Base-by-base conservation (phyloP, 805 yeast species). In the Brettanomyces anomalus region DNA sequence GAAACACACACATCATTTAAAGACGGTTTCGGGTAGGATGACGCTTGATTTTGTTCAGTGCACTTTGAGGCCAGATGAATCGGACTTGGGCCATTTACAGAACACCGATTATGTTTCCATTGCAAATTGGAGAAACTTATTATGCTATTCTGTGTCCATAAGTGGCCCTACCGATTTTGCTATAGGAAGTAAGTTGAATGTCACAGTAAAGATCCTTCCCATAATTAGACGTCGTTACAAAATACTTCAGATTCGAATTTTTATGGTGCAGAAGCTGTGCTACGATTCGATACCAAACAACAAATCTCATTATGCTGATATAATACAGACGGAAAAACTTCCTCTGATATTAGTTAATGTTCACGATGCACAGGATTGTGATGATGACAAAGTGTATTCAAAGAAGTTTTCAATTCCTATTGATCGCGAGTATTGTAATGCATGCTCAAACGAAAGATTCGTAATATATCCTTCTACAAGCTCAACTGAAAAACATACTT, bases 61-160 rank as follows among this genome's bases (percentile, higher is more conserved):
- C 32, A 37, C 43, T 16, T 43, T 47, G 4, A 48, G 43, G 39
- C 40, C 45, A 3, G 24, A 33, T 4, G 26, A n/a, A 5, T 41
- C 44, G 13, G 18, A 39, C 5, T 15, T 16, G 8, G 39, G 45
- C 11, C 16, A 31, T 3, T 17, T 20, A n/a, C 32, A 42, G 13
- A 20, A 33, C 4, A 49, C 46, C 18, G 51, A 51, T 33, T 49
- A 53, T 5, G n/a, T 53, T 3, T 53, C 60, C 0, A 20, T 54
- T 16, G 66, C 65, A 6, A 56, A 49, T 35, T 62, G 66, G 66
- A 53, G 65, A 50, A 46, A 59, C 30, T 40, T 60, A 34, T 41
- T 55, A 11, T 47, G 44, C 16, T 62, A 61, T 45, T 48, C 54
- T 40, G 37, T 60, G 24, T 14, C 45, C 1, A 36, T 59, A 8